These are phyloP conservation scores for Nematocida sp. DNA, from an alignment of 371 early-diverging fungal genomes.

Conservation along the genomic window DNA sequence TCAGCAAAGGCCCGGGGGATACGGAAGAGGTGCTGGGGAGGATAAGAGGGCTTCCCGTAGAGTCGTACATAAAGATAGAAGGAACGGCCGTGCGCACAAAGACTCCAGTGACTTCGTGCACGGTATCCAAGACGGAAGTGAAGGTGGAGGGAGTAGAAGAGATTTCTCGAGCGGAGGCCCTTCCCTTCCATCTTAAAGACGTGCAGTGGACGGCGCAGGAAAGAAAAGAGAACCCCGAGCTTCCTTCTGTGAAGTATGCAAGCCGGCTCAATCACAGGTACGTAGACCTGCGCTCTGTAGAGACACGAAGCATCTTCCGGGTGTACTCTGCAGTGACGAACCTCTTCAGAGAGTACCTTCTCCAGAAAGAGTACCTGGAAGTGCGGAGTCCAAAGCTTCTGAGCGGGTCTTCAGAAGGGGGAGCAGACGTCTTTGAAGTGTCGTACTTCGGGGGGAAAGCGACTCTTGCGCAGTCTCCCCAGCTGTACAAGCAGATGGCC, in stretches of 20 bases:
- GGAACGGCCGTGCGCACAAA: conserved; percentile 45
- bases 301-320: conserved; percentile 93
- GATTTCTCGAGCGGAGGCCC: conserved; percentile 55
- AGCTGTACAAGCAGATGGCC: conserved; percentile 98
- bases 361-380: conserved; percentile 77
- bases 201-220: conserved; percentile 61
- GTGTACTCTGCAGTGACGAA: conserved; percentile 83
- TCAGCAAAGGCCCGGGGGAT: background rate
- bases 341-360: conserved; percentile 84
- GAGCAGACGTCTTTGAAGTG: conserved; percentile 92
- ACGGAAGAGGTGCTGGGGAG: conserved; percentile 11
- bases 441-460: conserved; percentile 87
- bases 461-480: conserved; percentile 94
- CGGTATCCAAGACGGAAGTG: conserved; percentile 58
- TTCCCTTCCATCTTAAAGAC: conserved; percentile 90
- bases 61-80: conserved; percentile 57
- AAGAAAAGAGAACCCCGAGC: conserved; percentile 61
- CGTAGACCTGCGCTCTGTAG: conserved; percentile 84
- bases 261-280: conserved; percentile 90
- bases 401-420: conserved; percentile 90
- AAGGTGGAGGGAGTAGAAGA: conserved; percentile 36
- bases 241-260: conserved; percentile 72
- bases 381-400: conserved; percentile 97
- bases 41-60: conserved; percentile 10
- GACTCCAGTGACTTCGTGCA: conserved; percentile 56